Evolutionary conservation across 441 rosid species (phyloP), one percentile per base, ranked within the genome.

Genomic region (Sinapis alba): DNA sequence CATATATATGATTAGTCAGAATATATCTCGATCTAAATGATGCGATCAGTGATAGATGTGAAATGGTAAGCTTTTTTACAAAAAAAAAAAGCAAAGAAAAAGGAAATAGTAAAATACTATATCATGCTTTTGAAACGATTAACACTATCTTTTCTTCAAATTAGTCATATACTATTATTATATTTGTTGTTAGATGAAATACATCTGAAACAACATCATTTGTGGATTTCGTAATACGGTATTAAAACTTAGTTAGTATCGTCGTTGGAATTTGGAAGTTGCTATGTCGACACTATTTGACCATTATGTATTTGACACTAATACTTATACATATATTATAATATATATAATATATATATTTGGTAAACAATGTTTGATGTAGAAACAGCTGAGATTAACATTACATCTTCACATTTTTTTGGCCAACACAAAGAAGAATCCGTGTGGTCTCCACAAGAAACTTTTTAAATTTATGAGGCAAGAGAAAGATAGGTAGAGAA

Each of bases 381-480:
- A n/a, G 59, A 65, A 64, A 38, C 45, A 54, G n/a, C 10, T 45
- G 20, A 66, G 41, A 34, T 24, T 36, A 68, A 62, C 30, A 20
- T 12, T 69, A 41, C 58, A 54, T 65, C 72, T 18, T 50, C 71
- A 23, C 69, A 0, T 23, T 51, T 21, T n/a, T 57, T 24, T 57
- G 16, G 11, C 62, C 62, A 26, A 26, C 60, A 20, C 41, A 51
- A 56, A 60, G 76, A 65, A 34, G 72, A 67, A 53, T 38, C 60
- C 65, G 56, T 73, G 34, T 73, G 61, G 81, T 62, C 75, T 78
- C 78, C 45, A 67, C 26, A 67, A 54, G 13, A 41, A 72, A 67
- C 71, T 78, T 73, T 78, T 73, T 0, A n/a, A 62, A 73, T 78
- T 78, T 53, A 73, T 62, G 81, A 73, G 81, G 61, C 15, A 68